Evolutionary conservation across 208 protist species (phyloP), one percentile per base, ranked within the genome.

Genomic region (Leishmania tropica): DNA sequence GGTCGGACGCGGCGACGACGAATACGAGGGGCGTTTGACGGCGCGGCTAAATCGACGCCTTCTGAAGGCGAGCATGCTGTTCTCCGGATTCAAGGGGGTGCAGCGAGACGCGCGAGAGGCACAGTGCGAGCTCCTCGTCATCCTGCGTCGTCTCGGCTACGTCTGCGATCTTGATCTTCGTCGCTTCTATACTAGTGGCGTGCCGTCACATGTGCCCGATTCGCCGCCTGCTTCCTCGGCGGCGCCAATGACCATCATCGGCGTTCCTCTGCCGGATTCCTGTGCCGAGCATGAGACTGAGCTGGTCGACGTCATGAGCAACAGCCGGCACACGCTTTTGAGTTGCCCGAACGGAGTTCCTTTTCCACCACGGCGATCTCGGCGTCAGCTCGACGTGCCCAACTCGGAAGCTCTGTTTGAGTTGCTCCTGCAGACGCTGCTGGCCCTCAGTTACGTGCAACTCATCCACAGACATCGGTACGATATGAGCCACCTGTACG

Each of bases 81-180:
- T 94, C 65, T 73, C 83, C 6, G 92, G 94, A 19, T 88, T 94
- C 79, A 88, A 89, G 42, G 88, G 79, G 11, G 78, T 89, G 54
- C 68, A 60, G 8, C 84, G 85, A 17, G 83, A 94, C 78, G 53
- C 88, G 28, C 47, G 64, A 0, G 85, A 85, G 53, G 91, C 92
- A 15, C 85, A 95, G 84, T 97, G 94, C 80, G 84, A 88, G 80
- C 81, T 94, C 37, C 88, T 96, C 31, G 72, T 84, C 47, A 75
- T 93, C 21, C 88, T 97, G 10, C 94, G 94, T 13, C 76, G 87
- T 37, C 76, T 96, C 19, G 83, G 88, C n/a, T 97, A 94, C 82
- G 78, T 89, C 35, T 97, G 94, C 79, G 94, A 97, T 78, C 76
- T 95, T 17, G 72, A 93, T 4, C 21, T 78, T 51, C 28, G 13